Conservation (phyloP, 2,329 filamentous ascomycete species). For the Escovopsis sp. region DNA sequence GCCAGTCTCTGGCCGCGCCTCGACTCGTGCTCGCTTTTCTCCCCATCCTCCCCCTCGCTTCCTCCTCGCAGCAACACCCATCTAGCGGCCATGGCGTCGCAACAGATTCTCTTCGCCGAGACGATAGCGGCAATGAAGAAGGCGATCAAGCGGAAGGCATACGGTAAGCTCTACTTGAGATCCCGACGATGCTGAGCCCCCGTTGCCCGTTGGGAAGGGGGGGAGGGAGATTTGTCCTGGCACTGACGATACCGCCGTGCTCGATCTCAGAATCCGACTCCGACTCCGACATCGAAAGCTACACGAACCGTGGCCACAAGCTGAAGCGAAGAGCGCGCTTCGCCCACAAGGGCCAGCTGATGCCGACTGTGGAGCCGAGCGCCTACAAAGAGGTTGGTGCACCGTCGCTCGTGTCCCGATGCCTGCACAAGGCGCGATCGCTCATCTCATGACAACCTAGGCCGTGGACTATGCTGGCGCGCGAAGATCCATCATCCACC, state of each 20-base stretch:
- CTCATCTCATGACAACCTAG: slow-evolving; percentile 26
- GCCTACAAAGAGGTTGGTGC: slow-evolving; percentile 54
- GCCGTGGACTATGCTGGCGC: slow-evolving; percentile 61
- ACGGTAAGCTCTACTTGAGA: slow-evolving; percentile 29
- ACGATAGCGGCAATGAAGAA: slow-evolving; percentile 56
- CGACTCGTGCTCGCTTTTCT: no score
- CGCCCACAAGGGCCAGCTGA: slow-evolving; percentile 54
- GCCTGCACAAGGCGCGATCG: slow-evolving; percentile 2
- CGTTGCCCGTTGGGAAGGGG: no score
- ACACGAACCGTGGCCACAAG: slow-evolving; percentile 65
- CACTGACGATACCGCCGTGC: slow-evolving; percentile 9
- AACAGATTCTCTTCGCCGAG: slow-evolving; percentile 49
- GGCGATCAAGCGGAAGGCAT: slow-evolving; percentile 48
- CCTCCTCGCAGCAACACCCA: neutral
- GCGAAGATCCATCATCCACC: slow-evolving; percentile 55
- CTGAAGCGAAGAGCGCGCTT: slow-evolving; percentile 62
- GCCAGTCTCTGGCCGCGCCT: no score
- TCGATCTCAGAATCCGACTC: slow-evolving; percentile 54
- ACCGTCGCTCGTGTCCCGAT: slow-evolving; percentile 1
- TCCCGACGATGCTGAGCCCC: neutral
- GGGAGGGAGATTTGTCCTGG: neutral
- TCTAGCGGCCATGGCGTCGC: slow-evolving; percentile 25
- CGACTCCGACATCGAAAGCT: slow-evolving; percentile 54
- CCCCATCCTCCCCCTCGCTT: neutral
- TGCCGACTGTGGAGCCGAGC: slow-evolving; percentile 48